A percentile compares a stretch with the other conserved stretches of the same genome.
Conservation (phyloP, 768 basidiomycete species). For the Boletus pseudopeckii region DNA sequence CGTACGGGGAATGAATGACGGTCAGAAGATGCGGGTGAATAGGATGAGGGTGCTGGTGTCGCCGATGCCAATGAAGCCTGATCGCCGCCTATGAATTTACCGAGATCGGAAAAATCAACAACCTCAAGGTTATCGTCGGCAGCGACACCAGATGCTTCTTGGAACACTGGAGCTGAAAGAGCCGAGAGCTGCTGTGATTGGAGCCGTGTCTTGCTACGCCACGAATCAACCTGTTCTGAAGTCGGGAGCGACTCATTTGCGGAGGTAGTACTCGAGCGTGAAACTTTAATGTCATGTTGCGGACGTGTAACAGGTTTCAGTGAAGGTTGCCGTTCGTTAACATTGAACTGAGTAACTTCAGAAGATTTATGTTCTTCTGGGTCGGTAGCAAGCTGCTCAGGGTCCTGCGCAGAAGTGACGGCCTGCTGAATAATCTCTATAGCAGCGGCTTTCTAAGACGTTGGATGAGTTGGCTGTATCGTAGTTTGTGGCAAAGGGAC, state of each 20-base stretch:
- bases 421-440: slow-evolving; percentile 48
- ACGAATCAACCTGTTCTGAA: slow-evolving; percentile 51
- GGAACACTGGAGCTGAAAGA: slow-evolving; percentile 35
- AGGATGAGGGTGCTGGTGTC: slow-evolving; percentile 16
- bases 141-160: slow-evolving; percentile 38
- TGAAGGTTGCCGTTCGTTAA: slow-evolving; percentile 35
- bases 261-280: slow-evolving; percentile 1
- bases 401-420: slow-evolving; percentile 27
- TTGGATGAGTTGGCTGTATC: slow-evolving; percentile 4
- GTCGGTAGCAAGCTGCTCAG: slow-evolving; percentile 2
- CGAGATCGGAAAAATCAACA: slow-evolving; percentile 79
- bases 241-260: slow-evolving; percentile 28
- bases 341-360: slow-evolving; percentile 7
- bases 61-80: slow-evolving; percentile 5
- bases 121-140: slow-evolving; percentile 67
- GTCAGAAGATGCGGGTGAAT: slow-evolving; percentile 18
- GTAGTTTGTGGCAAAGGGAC: slow-evolving; percentile 7
- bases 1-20: slow-evolving; percentile 36
- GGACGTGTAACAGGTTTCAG: slow-evolving; percentile 28
- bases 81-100: slow-evolving; percentile 55
- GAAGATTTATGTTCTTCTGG: slow-evolving; percentile 3
- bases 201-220: slow-evolving; percentile 51
- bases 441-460: slow-evolving; percentile 35
- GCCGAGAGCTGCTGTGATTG: slow-evolving; percentile 29
- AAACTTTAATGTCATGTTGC: slow-evolving; percentile 11